Percentiles rank a stretch among this genome's conserved stretches.
These are phyloP conservation scores for Hypoxylon sp. DNA, from an alignment of 2,329 filamentous ascomycete genomes.

Conservation along the genomic window DNA sequence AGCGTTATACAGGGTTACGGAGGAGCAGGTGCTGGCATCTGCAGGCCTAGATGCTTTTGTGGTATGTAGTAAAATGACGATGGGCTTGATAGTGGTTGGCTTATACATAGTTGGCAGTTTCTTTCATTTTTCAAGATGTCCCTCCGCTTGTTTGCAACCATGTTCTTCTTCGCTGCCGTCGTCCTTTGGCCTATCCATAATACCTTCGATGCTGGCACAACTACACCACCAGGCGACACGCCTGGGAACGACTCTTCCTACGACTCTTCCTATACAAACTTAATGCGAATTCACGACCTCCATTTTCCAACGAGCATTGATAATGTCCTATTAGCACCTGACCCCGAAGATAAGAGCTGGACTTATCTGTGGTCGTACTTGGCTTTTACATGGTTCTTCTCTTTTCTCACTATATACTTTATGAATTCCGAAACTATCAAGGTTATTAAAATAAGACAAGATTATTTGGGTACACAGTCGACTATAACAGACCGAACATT, in stretches of 20 bases:
- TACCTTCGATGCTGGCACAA: conserved; percentile 65
- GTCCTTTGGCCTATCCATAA: conserved; percentile 90
- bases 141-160: conserved; percentile 82
- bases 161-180: conserved; percentile 84
- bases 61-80: conserved; percentile 63
- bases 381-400: conserved; percentile 95
- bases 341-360: conserved; percentile 46
- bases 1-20: conserved; percentile 84
- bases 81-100: conserved; percentile 11
- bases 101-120: conserved; percentile 67
- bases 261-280: conserved; percentile 12
- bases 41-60: conserved; percentile 97
- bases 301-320: conserved; percentile 21
- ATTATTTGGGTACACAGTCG: conserved; percentile 92
- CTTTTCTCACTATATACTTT: conserved; percentile 83
- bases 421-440: conserved; percentile 86
- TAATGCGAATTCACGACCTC: conserved; percentile 11
- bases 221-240: conserved; percentile 11
- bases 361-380: conserved; percentile 92
- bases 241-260: conserved; percentile 16
- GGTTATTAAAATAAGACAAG: conserved; percentile 88
- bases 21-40: conserved; percentile 89
- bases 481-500: conserved; percentile 98
- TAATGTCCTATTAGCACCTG: conserved; percentile 33
- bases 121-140: conserved; percentile 97